Percentiles rank a stretch among this genome's conserved stretches.
These are phyloP conservation scores for Penium margaritaceum DNA, from an alignment of 139 green algal species.

Conservation along the genomic window DNA sequence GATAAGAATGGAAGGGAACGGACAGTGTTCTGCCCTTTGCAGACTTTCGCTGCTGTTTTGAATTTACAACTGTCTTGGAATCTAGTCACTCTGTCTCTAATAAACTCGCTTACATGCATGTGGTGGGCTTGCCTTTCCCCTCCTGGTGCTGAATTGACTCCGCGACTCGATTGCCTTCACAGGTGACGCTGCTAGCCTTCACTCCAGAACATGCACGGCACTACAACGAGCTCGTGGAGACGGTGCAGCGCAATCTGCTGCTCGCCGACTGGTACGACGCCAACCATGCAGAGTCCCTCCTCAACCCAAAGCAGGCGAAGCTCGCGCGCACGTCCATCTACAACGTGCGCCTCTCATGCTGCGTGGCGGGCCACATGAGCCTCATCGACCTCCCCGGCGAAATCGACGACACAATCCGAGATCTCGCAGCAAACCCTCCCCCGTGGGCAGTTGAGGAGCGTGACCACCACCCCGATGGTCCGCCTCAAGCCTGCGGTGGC, in stretches of 20 bases:
- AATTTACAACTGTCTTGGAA: background rate
- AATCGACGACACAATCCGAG: constrained; percentile 43
- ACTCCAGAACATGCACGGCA: constrained; percentile 60
- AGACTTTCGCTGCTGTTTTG: too few relatives aligned
- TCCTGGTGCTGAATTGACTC: too few relatives aligned
- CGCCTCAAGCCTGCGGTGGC: too few relatives aligned
- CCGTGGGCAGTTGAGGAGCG: too few relatives aligned
- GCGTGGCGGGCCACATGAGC: constrained; percentile 66
- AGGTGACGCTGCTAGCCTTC: constrained; percentile 67
- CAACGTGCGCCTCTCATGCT: constrained; percentile 74
- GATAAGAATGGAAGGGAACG: background rate
- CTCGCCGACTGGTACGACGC: constrained; percentile 69
- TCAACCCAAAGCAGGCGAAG: constrained; percentile 61
- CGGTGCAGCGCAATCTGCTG: constrained; percentile 63
- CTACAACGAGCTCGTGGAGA: constrained; percentile 77
- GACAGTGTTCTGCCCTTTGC: too few relatives aligned
- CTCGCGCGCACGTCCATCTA: constrained; percentile 62
- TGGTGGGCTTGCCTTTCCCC: too few relatives aligned
- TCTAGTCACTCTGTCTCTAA: background rate
- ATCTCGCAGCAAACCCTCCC: too few relatives aligned
- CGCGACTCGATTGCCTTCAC: too few relatives aligned
- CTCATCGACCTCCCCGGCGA: constrained; percentile 25
- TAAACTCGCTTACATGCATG: background rate
- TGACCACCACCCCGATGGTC: too few relatives aligned
- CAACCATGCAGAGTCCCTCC: constrained; percentile 73